phyloP scores from a whole-genome alignment of 139 green algal species.

The Micractinium sp. region DNA sequence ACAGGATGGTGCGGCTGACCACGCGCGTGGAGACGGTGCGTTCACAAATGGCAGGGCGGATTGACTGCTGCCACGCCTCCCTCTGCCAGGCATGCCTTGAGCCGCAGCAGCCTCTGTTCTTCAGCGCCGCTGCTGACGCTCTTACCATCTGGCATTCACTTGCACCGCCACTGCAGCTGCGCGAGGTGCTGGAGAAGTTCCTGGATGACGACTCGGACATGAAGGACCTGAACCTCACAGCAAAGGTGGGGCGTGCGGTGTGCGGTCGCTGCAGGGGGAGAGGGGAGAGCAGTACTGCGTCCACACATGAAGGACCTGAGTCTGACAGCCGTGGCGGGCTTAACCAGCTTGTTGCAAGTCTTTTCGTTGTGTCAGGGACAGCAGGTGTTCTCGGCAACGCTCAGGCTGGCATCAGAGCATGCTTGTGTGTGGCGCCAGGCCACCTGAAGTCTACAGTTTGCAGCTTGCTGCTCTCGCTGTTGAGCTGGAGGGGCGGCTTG shows the following conservation, averaged over 20 bases:
- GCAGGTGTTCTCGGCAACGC: too few relatives aligned
- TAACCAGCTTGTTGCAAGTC: too few relatives aligned
- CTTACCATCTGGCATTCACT: neutral
- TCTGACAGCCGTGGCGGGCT: neutral
- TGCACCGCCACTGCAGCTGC: constrained; percentile 20
- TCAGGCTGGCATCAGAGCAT: too few relatives aligned
- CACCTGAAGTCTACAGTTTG: too few relatives aligned
- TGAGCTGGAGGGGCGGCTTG: too few relatives aligned
- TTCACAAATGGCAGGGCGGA: too few relatives aligned
- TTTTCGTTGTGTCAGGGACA: too few relatives aligned
- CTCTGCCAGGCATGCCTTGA: too few relatives aligned
- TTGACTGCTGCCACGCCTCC: too few relatives aligned
- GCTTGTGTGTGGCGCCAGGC: too few relatives aligned
- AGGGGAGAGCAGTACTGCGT: neutral
- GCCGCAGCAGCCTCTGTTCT: neutral
- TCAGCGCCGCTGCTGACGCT: neutral
- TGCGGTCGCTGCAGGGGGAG: neutral
- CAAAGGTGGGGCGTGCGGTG: constrained; percentile 21
- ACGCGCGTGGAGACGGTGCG: constrained; percentile 59
- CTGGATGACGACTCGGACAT: constrained; percentile 71
- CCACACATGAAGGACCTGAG: neutral
- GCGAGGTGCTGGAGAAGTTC: constrained; percentile 67
- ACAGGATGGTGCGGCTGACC: constrained; percentile 59
- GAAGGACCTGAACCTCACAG: constrained; percentile 68
- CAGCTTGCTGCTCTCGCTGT: too few relatives aligned